These are phyloP conservation scores for Fusarium lyarnte DNA, from an alignment of 2,329 filamentous ascomycete species.

Conservation along the genomic window DNA sequence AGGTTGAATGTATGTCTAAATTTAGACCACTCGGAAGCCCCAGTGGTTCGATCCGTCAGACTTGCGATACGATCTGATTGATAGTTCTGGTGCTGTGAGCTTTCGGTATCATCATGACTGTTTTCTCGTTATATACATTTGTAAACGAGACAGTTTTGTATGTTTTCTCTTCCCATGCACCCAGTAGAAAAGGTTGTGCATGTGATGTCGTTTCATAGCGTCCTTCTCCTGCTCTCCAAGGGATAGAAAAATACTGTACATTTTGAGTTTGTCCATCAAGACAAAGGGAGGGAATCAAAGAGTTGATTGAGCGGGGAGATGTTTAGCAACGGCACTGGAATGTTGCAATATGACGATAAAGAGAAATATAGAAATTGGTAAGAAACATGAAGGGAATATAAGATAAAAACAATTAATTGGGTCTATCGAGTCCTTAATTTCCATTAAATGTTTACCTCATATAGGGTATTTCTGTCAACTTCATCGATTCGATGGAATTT, in stretches of 20 bases:
- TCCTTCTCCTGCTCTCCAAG: slow-evolving; percentile 2
- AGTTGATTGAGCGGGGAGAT: neutral
- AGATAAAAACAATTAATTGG: neutral
- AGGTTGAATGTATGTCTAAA: slow-evolving; percentile 26
- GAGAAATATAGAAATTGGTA: neutral
- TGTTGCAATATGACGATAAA: neutral
- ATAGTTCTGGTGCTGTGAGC: neutral
- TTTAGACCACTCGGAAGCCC: slow-evolving; percentile 20
- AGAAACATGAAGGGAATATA: neutral
- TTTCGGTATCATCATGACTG: neutral
- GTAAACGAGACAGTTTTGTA: neutral
- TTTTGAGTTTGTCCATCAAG: neutral
- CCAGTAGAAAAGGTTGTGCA: neutral
- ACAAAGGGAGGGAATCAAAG: neutral
- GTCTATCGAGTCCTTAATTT: neutral
- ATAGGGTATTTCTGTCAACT: neutral
- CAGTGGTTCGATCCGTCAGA: slow-evolving; percentile 9
- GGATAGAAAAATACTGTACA: neutral
- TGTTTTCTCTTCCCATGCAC: neutral
- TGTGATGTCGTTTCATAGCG: neutral
- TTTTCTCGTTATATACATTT: neutral
- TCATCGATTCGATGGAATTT: neutral
- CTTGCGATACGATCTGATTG: slow-evolving; percentile 6
- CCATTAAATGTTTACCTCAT: neutral
- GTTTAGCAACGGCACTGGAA: neutral